phyloP scores from a whole-genome alignment of 1,284 basidiomycete genomes.

The Moniliella sp. region DNA sequence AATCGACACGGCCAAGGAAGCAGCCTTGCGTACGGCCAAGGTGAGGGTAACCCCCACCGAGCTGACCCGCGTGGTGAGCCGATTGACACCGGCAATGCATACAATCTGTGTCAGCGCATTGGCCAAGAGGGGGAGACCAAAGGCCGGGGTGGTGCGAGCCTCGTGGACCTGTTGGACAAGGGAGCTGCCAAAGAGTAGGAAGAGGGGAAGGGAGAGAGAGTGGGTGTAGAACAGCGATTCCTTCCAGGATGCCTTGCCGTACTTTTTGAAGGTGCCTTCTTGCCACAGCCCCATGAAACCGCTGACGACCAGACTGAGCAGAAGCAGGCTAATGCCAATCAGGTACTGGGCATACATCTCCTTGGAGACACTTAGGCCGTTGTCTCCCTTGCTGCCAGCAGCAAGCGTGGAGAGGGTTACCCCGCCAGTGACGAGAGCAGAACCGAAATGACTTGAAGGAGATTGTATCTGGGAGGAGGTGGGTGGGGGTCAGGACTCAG shows the following conservation, averaged over 20 bases:
- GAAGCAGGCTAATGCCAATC: slow-evolving; percentile 52
- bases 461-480: slow-evolving; percentile 7
- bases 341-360: slow-evolving; percentile 38
- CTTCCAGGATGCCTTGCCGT: slow-evolving; percentile 52
- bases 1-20: slow-evolving; percentile 57
- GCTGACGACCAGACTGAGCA: slow-evolving; percentile 54
- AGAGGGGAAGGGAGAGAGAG: slow-evolving; percentile 51
- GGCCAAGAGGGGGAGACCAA: slow-evolving; percentile 44
- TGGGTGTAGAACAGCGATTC: slow-evolving; percentile 67
- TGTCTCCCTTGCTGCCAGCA: not conserved
- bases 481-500: slow-evolving; percentile 11
- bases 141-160: slow-evolving; percentile 38
- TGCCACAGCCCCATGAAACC: slow-evolving; percentile 67
- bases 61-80: slow-evolving; percentile 51
- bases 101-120: slow-evolving; percentile 69
- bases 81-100: slow-evolving; percentile 73
- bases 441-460: slow-evolving; percentile 41
- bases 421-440: slow-evolving; percentile 56
- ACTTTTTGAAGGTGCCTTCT: slow-evolving; percentile 53
- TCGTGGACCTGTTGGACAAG: not conserved
- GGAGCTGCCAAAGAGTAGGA: slow-evolving; percentile 26
- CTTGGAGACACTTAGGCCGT: slow-evolving; percentile 4
- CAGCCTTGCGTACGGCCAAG: slow-evolving; percentile 68
- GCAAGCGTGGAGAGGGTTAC: slow-evolving; percentile 57
- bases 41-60: slow-evolving; percentile 67